Evolutionary conservation across 371 early-diverging fungal species (phyloP).

Genomic region (Coemansia sp.): DNA sequence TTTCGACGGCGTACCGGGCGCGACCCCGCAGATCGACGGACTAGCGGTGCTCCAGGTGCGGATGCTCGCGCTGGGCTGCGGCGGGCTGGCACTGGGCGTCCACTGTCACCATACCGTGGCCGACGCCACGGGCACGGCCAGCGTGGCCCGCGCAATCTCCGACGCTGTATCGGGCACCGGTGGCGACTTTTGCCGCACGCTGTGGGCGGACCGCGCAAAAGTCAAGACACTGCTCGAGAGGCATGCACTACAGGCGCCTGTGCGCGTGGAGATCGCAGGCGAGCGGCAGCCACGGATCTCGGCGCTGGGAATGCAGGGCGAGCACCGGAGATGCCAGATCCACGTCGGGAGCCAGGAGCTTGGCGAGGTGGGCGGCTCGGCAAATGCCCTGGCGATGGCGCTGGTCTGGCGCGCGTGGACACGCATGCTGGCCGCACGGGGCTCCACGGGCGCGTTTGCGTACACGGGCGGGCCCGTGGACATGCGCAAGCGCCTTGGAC

Average conservation of each 20-base stretch:
- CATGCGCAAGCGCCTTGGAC: neutral
- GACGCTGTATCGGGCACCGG: too few species aligned
- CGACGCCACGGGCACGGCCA: conserved; percentile 6
- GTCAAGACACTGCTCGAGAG: neutral
- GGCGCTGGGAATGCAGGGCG: neutral
- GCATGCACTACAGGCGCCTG: neutral
- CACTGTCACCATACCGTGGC: conserved; percentile 16
- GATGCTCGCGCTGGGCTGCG: conserved; percentile 5
- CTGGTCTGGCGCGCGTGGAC: conserved; percentile 34
- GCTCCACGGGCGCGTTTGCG: conserved; percentile 2
- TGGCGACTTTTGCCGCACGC: neutral
- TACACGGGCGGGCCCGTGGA: conserved; percentile 27
- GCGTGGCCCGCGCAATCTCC: conserved; percentile 7
- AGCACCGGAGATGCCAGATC: neutral
- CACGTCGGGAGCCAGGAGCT: neutral
- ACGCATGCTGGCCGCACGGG: conserved; percentile 7
- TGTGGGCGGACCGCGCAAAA: neutral
- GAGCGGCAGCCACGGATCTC: neutral
- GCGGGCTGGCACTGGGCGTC: conserved; percentile 7
- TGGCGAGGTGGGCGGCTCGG: neutral
- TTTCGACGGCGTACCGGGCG: conserved; percentile 1
- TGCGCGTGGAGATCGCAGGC: too few species aligned
- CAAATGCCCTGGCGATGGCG: conserved; percentile 21
- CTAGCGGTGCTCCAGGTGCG: conserved; percentile 10
- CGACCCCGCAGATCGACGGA: conserved; percentile 10